Evolutionary conservation across 2,329 filamentous ascomycete genomes (phyloP).

Genomic region (Aspergillus amoenus): DNA sequence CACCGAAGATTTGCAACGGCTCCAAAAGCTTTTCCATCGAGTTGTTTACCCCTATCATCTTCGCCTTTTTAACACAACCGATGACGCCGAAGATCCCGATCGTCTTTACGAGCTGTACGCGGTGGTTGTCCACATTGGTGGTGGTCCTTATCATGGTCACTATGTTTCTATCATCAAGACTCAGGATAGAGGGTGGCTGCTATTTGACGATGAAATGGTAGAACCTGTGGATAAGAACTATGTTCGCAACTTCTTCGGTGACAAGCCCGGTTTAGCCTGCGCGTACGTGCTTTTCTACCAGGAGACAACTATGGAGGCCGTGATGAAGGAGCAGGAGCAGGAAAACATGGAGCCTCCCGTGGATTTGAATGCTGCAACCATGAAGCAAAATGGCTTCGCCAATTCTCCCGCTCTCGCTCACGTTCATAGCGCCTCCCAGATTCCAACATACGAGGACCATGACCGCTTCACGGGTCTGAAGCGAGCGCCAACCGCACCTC

Average conservation of each 20-base stretch:
- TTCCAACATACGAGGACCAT: conserved; percentile 37
- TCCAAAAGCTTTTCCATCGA: conserved; percentile 95
- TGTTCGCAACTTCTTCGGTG: conserved; percentile 95
- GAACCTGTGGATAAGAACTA: conserved; percentile 97
- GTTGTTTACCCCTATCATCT: conserved; percentile 97
- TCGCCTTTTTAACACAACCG: conserved; percentile 94
- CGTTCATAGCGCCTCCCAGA: conserved; percentile 39
- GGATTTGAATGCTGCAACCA: conserved; percentile 37
- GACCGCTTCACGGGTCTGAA: conserved; percentile 32
- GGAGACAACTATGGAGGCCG: conserved; percentile 72
- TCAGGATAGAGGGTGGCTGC: conserved; percentile 87
- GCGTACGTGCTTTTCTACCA: conserved; percentile 98
- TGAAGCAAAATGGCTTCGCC: conserved; percentile 34
- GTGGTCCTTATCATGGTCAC: conserved; percentile 94
- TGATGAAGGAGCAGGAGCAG: conserved; percentile 76
- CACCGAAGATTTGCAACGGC: conserved; percentile 86
- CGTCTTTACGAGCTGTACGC: conserved; percentile 94
- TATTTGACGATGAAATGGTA: conserved; percentile 98
- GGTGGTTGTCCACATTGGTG: conserved; percentile 94
- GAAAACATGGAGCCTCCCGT: conserved; percentile 57
- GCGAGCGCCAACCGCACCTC: conserved; percentile 45
- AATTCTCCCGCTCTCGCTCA: conserved; percentile 36
- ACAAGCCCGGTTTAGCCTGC: conserved; percentile 84
- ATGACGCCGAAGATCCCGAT: conserved; percentile 91
- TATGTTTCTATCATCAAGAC: conserved; percentile 99